Evolutionary conservation across 257 asterid species (phyloP), one percentile per base, ranked within the genome.

Genomic region (Nicotiana undulata): DNA sequence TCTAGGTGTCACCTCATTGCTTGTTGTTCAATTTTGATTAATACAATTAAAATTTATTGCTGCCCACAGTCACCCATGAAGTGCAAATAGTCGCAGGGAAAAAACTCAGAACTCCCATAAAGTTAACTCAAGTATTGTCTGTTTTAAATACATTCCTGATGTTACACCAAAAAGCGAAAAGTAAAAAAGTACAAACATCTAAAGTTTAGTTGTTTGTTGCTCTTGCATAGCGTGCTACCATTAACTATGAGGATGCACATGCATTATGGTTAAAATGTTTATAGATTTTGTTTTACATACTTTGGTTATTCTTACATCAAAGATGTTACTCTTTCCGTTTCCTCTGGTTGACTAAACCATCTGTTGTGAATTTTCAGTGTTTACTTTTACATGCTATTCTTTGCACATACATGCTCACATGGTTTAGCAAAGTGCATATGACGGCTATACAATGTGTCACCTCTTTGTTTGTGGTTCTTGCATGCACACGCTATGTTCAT

Each of bases 401-500:
- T 49, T 49, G 9, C 22, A 70, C 22, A 13, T 74, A 15, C 61
- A 24, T 74, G 7, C 3, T 24, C 13, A 49, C 4, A 1, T 15
- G 40, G 61, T 74, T 49, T 49, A 74, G 61, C 24, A 15, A 15
- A 74, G 61, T 49, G 78, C 79, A 15, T 49, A 16, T 51, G 56
- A 74, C 7, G 24, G 78, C 61, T 74, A 46, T 74, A 49, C 40
- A 26, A 24, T 46, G 44, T 74, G 61, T 37, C 24, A 51, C 26
- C 44, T 74, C 56, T 74, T 74, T 74, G 78, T 51, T 74, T 49
- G 61, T 49, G 24, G 63, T 74, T 72, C 37, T 72, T 72, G 22
- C 77, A 72, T 72, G 77, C 15, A 2, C 37, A 46, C 13, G 22
- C 37, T 40, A 16, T 72, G 37, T 22, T 70, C 22, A 46, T 44